Percentiles rank a stretch among this genome's conserved stretches.
Conservation (phyloP, 148 eudicot genomes). For the Suaeda aralocaspica region DNA sequence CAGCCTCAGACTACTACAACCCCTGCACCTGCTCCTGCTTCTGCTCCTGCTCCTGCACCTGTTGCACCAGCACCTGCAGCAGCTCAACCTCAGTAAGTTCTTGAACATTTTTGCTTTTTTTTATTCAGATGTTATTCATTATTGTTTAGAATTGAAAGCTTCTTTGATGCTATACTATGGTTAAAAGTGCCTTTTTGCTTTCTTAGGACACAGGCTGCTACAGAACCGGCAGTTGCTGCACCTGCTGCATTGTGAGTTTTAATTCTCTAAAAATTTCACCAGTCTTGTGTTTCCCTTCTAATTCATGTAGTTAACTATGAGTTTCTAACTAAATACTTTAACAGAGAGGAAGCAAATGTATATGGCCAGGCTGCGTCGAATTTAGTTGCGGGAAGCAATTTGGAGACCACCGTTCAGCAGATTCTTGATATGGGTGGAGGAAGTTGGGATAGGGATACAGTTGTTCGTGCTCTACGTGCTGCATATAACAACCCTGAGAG, state of each 20-base stretch:
- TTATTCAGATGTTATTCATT: neutral
- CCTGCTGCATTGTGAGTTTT: constrained; percentile 51
- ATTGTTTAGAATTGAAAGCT: neutral
- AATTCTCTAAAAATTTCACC: neutral
- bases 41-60: constrained; percentile 26
- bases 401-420: constrained; percentile 66
- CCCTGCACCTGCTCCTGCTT: constrained; percentile 34
- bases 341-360: constrained; percentile 51
- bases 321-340: neutral
- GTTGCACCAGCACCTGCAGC: constrained; percentile 30
- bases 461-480: constrained; percentile 78
- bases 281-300: neutral
- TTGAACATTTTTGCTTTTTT: neutral
- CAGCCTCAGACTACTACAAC: constrained; percentile 28
- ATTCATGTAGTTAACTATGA: neutral
- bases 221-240: constrained; percentile 33
- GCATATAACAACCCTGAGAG: constrained; percentile 92
- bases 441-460: constrained; percentile 85
- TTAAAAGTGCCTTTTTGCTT: neutral
- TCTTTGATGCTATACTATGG: neutral
- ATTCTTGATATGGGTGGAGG: constrained; percentile 97
- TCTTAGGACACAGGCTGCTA: constrained; percentile 39
- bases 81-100: constrained; percentile 54
- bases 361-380: constrained; percentile 84
- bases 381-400: constrained; percentile 68